Evolutionary conservation across 1,139 yeast genomes (phyloP), one percentile per base, ranked within the genome.

Genomic region (Saccharomyces hybrid): DNA sequence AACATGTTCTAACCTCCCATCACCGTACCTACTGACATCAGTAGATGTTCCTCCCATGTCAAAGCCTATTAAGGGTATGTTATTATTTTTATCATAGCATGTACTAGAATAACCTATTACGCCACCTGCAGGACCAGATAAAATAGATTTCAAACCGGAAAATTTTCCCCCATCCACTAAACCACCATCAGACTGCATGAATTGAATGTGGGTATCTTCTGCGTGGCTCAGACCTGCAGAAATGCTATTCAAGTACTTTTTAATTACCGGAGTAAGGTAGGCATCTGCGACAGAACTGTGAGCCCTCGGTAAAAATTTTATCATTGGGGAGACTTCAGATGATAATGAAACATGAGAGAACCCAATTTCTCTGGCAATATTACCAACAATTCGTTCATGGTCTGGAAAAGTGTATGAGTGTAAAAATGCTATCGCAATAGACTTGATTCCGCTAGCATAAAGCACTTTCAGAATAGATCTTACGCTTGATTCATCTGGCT

Each of bases 201-300:
- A 80, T 59, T 80, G 79, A 48, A 77, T 73, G 53, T 63, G 67
- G 6, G 75, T 69, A 19, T 62, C 53, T 14, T 62, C 67, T 1
- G 82, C 82, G 44, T 82, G 80, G 48, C 71, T 72, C 60, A 86
- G 75, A 1, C 93, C 93, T 3, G 75, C 66, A 51, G 83, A 79
- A 62, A 87, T 84, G 19, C 83, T 79, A 34, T n/a, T n/a, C n/a
- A 86, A 73, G 65, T 86, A 86, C 34, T 79, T 75, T 56, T 79
- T 75, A 50, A 86, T 83, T 51, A 83, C 86, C 1, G 95, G 95
- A 2, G 91, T 84, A 56, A 87, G 70, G 65, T 86, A 86, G 1
- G 93, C 88, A 70, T 87, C 93, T 0, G 88, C 89, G 19, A 83
- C 80, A 3, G 88, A 78, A 14, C 90, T 84, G 60, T 84, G 84